A percentile compares a stretch with the other conserved stretches of the same genome.
Conservation (phyloP, 176 grass and related monocot species). For the Zoysia pacifica region DNA sequence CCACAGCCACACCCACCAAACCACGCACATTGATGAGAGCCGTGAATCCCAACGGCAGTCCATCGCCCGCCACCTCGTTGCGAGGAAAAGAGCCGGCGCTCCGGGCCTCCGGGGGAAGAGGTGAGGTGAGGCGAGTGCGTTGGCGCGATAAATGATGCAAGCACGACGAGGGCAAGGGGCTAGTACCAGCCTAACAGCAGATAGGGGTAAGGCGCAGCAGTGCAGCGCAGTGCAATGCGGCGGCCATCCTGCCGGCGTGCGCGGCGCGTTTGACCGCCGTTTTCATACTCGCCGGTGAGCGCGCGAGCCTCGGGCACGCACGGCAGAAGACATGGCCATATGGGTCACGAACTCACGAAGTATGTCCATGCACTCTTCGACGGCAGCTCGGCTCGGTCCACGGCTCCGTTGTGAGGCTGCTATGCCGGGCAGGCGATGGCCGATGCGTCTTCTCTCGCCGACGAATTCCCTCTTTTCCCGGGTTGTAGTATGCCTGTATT, state of each 20-base stretch:
- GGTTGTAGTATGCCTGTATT: no score
- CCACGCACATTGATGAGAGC: conserved; percentile 46
- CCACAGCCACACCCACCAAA: conserved; percentile 32
- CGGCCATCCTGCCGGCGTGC: neutral
- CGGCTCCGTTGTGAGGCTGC: neutral
- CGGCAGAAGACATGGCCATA: no score
- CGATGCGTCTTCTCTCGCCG: neutral
- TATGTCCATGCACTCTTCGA: neutral
- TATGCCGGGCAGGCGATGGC: neutral
- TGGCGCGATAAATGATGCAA: conserved; percentile 8
- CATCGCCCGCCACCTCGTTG: neutral
- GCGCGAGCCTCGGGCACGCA: no score
- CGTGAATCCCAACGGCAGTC: conserved; percentile 24
- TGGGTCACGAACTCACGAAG: no score
- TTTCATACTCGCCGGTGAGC: neutral
- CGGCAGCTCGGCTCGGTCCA: neutral
- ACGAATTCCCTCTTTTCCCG: no score
- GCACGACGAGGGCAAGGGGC: neutral
- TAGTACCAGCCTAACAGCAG: no score
- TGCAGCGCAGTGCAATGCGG: neutral
- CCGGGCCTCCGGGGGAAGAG: neutral
- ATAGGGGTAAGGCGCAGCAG: neutral
- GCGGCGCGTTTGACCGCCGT: neutral
- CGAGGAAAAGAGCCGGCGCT: neutral
- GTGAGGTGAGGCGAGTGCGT: neutral